Evolutionary conservation across 345 rosid genomes (phyloP), one percentile per base, ranked within the genome.

Genomic region (Eucalyptus cladocalyx): DNA sequence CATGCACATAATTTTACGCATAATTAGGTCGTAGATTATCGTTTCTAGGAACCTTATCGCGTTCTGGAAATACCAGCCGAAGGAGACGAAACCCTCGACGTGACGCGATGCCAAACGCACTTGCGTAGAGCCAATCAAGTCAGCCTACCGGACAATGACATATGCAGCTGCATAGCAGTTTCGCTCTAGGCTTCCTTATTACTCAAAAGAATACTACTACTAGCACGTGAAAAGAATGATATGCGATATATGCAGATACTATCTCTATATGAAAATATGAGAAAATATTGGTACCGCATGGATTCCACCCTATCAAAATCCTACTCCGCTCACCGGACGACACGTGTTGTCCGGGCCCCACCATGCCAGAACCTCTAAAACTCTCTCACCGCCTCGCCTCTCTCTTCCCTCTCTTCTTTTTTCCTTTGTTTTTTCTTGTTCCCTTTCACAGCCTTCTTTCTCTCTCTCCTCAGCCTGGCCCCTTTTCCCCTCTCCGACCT

Each of bases 111-210:
- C 60, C 60, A 2, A 54, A 54, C 26, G 11, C 60, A 9, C 60
- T 8, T 23, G 26, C 28, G 12, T 6, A 54, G 28, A 23, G 28
- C 60, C 60, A 54, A 21, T 54, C 9, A 51, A 51, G 56, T 51
- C 0, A 51, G 56, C 23, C 0, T 0, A 51, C 23, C 23, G 23
- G 1, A 1, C 60, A 9, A 8, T 0, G 1, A 18, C 0, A 9
- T 9, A 69, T 69, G 42, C 43, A 18, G 80, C 80, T 34, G 24
- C 80, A 9, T 9, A 34, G 8, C 21, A 69, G 43, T 9, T 69
- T 67, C 40, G 34, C 21, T 9, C 23, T 1, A 7, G 0, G 40
- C 80, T 67, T n/a, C 34, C 23, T 67, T 8, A 8, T 32, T 32
- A n/a, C 4, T 34, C 23, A 17, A 6, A 67, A 69, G 42, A 32